Base-by-base conservation (phyloP, 2,329 filamentous ascomycete species). In the Cytospora mali region DNA sequence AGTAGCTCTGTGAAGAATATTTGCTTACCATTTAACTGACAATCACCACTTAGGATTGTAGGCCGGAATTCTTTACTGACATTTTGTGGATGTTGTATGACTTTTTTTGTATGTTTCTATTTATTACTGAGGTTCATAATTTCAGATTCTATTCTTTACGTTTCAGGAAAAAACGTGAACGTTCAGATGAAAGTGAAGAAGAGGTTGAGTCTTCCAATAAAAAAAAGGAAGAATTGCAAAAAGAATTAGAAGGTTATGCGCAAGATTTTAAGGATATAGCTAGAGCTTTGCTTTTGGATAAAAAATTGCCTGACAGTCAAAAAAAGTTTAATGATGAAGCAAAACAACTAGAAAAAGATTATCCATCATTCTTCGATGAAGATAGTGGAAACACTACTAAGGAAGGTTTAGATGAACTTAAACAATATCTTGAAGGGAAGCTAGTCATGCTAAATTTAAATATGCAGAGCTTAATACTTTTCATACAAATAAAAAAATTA, bases 71-170 rank as follows among this genome's bases (percentile, higher is more conserved):
- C n/a, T n/a, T n/a, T n/a, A n/a, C n/a, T n/a, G n/a, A n/a, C n/a
- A n/a, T n/a, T n/a, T n/a, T n/a, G n/a, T n/a, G n/a, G n/a, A n/a
- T n/a, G n/a, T n/a, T n/a, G n/a, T n/a, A n/a, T n/a, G n/a, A n/a
- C n/a, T n/a, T n/a, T n/a, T n/a, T n/a, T n/a, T n/a, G n/a, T n/a
- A n/a, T n/a, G n/a, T n/a, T n/a, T n/a, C n/a, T n/a, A n/a, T n/a
- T n/a, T n/a, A n/a, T n/a, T n/a, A n/a, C n/a, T n/a, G n/a, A n/a
- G 67, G 66, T 66, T 69, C 67, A 62, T 69, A 70, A 65, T 59
- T 66, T 53, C 64, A 64, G 33, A 50, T 49, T 58, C 29, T 50
- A 49, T 50, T n/a, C n/a, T n/a, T n/a, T 60, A 67, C 25, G 33
- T 52, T 59, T 62, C 53, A 56, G 23, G 25, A n/a, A 46, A 56